phyloP scores from a whole-genome alignment of 164 flowering plant genomes.

The Hamamelis virginiana region DNA sequence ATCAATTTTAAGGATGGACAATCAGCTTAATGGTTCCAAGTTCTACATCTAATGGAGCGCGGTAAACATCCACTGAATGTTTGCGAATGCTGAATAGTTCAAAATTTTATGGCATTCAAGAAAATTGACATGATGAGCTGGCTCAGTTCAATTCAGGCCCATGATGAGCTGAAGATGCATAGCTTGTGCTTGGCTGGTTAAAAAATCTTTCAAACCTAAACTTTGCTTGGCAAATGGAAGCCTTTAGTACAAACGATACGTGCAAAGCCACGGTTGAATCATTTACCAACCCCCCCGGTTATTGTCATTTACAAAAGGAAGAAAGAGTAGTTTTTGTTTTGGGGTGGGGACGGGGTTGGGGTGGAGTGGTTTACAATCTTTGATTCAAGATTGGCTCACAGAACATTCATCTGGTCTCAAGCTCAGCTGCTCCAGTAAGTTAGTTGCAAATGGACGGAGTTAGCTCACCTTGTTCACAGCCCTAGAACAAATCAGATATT shows the following conservation, averaged over 20 bases:
- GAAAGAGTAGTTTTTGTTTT: too few relatives aligned
- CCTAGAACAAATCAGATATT: neutral
- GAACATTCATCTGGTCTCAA: neutral
- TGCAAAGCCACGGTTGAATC: neutral
- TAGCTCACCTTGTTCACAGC: neutral
- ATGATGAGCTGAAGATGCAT: neutral
- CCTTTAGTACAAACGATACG: too few relatives aligned
- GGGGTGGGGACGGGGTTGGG: too few relatives aligned
- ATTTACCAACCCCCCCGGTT: too few relatives aligned
- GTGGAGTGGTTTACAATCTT: too few relatives aligned
- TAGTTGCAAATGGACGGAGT: neutral
- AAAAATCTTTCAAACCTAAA: neutral
- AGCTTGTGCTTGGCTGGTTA: too few relatives aligned
- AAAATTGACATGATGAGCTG: neutral
- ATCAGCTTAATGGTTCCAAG: too few relatives aligned
- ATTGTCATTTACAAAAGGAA: too few relatives aligned
- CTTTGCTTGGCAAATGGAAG: neutral
- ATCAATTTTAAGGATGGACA: too few relatives aligned
- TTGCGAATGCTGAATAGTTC: neutral
- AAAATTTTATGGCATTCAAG: neutral
- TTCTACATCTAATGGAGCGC: neutral
- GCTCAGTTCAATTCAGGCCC: neutral
- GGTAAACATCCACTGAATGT: neutral
- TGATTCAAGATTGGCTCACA: neutral
- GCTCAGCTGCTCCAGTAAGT: neutral